phyloP scores from a whole-genome alignment of 306 rosid genomes.

The Sindora glabra region DNA sequence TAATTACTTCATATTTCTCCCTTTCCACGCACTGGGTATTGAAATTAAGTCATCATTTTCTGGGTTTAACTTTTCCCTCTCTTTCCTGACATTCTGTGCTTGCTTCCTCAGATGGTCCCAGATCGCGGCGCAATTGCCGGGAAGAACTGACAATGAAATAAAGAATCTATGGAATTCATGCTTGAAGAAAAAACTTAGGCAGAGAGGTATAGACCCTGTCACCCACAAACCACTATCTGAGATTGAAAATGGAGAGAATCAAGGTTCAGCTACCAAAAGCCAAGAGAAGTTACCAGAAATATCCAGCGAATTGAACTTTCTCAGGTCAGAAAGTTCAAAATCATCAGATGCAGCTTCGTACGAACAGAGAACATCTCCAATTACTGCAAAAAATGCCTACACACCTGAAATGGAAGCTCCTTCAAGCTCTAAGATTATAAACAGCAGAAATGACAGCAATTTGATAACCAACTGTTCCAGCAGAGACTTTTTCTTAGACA shows the following conservation, averaged over 20 bases:
- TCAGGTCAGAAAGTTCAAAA: constrained; percentile 29
- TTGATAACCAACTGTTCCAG: constrained; percentile 13
- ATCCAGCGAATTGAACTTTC: constrained; percentile 36
- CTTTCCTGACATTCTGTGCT: constrained; percentile 1
- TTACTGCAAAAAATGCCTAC: constrained; percentile 21
- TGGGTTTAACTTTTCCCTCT: neutral
- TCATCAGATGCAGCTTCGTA: constrained; percentile 31
- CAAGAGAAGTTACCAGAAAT: constrained; percentile 15
- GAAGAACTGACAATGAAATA: constrained; percentile 91
- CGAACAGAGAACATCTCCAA: no score
- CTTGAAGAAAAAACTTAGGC: constrained; percentile 74
- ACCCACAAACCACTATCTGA: constrained; percentile 68
- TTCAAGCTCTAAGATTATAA: constrained; percentile 17
- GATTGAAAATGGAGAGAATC: constrained; percentile 27
- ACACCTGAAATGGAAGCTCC: no score
- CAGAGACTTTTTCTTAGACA: constrained; percentile 29
- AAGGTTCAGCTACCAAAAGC: constrained; percentile 9
- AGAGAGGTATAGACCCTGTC: constrained; percentile 79
- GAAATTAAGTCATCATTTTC: neutral
- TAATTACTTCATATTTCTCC: neutral
- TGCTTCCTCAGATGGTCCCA: constrained; percentile 78
- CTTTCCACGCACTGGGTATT: neutral
- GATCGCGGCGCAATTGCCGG: constrained; percentile 74
- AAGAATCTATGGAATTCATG: constrained; percentile 90
- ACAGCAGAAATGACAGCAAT: constrained; percentile 10